phyloP scores from a whole-genome alignment of 73 alveolate species.

The Durusdinium trenchii region DNA sequence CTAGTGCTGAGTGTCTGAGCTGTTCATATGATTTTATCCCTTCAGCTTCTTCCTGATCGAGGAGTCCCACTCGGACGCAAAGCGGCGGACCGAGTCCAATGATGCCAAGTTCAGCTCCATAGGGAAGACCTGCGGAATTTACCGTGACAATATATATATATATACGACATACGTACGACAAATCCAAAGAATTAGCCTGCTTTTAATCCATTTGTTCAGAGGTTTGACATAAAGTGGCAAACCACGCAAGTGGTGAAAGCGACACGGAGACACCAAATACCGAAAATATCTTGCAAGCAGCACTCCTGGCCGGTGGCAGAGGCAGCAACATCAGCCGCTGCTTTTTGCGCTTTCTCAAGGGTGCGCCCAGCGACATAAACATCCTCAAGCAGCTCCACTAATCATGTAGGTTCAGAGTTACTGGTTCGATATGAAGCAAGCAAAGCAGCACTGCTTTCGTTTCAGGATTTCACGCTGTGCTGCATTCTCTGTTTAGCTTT shows the following conservation, averaged over 20 bases:
- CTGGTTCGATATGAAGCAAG: not conserved
- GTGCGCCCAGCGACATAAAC: constrained; percentile 68
- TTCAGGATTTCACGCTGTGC: not conserved
- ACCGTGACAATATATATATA: not conserved
- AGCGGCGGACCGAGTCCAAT: constrained; percentile 33
- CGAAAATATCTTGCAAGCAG: too few relatives aligned
- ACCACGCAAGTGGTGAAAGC: too few relatives aligned
- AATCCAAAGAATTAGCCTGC: not conserved
- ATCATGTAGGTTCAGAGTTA: not conserved
- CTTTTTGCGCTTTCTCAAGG: constrained; percentile 32
- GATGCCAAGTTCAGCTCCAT: constrained; percentile 68
- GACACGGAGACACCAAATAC: too few relatives aligned
- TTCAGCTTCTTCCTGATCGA: not conserved
- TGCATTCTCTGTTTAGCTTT: not conserved
- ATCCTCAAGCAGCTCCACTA: not conserved
- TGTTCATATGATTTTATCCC: too few relatives aligned
- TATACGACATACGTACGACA: not conserved
- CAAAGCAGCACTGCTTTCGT: not conserved
- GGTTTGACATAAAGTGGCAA: not conserved
- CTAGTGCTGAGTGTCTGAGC: too few relatives aligned
- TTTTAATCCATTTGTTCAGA: not conserved
- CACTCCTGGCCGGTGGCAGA: constrained; percentile 43
- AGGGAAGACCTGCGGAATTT: not conserved
- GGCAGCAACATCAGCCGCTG: constrained; percentile 31
- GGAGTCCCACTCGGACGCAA: not conserved